These are phyloP conservation scores for Fusarium chuoi DNA, from an alignment of 2,329 filamentous ascomycete species.

Conservation along the genomic window DNA sequence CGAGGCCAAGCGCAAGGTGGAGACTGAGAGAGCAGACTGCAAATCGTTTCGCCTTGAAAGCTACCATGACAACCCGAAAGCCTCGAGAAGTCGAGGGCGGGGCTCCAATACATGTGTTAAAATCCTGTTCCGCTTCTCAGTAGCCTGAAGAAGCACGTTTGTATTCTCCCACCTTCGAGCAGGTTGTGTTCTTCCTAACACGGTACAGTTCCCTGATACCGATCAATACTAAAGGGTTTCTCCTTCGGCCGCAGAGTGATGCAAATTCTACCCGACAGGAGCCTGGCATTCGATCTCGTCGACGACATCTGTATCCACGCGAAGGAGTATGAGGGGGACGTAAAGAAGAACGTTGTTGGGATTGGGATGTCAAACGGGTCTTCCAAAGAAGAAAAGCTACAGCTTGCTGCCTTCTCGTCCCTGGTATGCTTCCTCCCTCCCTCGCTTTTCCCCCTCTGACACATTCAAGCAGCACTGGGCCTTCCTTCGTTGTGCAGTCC, in stretches of 20 bases:
- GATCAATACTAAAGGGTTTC: fast-evolving
- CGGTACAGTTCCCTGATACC: not conserved
- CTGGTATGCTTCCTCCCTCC: no score
- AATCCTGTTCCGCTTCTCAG: not conserved
- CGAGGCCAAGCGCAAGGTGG: not conserved
- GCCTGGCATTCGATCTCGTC: not conserved
- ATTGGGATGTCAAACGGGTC: not conserved
- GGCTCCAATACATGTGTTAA: fast-evolving
- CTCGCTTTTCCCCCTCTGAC: not conserved
- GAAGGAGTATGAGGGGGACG: fast-evolving
- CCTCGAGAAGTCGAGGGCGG: not conserved
- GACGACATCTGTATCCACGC: fast-evolving
- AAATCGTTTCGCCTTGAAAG: not conserved
- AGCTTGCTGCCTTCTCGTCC: no score
- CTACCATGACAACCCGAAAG: not conserved
- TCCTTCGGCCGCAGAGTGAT: not conserved
- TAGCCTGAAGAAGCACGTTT: fast-evolving
- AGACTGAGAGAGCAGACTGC: not conserved
- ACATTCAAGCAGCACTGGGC: not conserved
- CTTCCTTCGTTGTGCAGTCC: no score
- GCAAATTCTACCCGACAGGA: not conserved
- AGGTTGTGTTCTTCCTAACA: not conserved
- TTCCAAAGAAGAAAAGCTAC: not conserved
- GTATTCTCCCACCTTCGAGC: not conserved
- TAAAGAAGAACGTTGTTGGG: fast-evolving